Percentiles rank a stretch among this genome's conserved stretches.
Conservation (phyloP, 495 filamentous ascomycete genomes). For the Tuber magnatum region DNA sequence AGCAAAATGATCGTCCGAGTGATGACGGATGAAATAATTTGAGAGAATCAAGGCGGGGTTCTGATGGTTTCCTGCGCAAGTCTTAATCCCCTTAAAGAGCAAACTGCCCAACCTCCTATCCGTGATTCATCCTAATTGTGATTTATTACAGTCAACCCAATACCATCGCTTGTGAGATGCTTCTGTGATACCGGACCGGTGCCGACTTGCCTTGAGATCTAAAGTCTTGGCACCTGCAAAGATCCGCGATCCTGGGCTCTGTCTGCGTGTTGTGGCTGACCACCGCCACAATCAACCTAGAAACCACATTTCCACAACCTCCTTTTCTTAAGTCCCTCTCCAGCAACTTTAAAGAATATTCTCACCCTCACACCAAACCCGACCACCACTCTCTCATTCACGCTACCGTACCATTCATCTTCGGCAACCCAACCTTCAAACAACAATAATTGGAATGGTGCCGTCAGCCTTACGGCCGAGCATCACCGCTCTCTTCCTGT, state of each 20-base stretch:
- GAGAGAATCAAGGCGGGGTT: neutral
- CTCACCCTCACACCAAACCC: neutral
- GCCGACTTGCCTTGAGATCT: neutral
- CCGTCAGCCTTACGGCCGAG: conserved; percentile 17
- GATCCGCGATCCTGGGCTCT: neutral
- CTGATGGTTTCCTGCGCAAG: too few species aligned
- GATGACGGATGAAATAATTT: neutral
- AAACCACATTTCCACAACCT: conserved; percentile 5
- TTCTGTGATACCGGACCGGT: neutral
- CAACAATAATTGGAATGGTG: conserved; percentile 12
- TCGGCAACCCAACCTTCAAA: neutral
- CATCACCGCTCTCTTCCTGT: conserved; percentile 27
- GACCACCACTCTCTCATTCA: neutral
- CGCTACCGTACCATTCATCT: neutral
- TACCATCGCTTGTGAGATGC: neutral
- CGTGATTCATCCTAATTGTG: neutral
- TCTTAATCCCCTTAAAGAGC: neutral
- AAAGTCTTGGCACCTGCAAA: neutral
- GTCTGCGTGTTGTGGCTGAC: neutral
- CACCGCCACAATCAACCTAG: neutral
- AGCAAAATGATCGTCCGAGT: neutral
- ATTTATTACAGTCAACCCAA: neutral
- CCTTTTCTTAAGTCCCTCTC: neutral
- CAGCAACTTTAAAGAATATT: neutral
- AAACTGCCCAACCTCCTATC: neutral